Evolutionary conservation across 2,329 filamentous ascomycete species (phyloP).

Genomic region (Beauveria bassiana): DNA sequence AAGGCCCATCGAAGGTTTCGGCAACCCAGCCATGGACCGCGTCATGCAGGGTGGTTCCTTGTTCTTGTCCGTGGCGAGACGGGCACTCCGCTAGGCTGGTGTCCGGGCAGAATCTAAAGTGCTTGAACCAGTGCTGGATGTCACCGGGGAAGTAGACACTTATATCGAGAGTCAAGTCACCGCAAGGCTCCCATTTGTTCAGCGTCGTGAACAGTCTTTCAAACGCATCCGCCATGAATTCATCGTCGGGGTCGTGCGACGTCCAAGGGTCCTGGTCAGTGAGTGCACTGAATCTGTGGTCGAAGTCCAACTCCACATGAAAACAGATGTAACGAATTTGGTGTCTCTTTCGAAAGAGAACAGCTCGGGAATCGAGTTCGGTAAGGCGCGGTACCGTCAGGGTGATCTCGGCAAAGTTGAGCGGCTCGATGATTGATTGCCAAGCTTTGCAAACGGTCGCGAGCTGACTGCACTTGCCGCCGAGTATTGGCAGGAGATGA

Average conservation of each 20-base stretch:
- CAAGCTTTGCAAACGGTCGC: slow-evolving; percentile 15
- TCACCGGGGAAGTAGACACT: slow-evolving; percentile 27
- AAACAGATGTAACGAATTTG: slow-evolving; percentile 23
- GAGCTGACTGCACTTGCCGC: slow-evolving; percentile 3
- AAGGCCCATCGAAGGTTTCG: slow-evolving; percentile 27
- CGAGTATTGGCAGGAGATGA: background rate
- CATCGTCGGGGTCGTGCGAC: slow-evolving; percentile 17
- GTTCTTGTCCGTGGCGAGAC: slow-evolving; percentile 8
- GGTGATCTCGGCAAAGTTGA: slow-evolving; percentile 21
- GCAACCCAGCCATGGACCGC: slow-evolving; percentile 23
- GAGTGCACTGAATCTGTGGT: too few relatives aligned
- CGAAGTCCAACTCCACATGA: too few relatives aligned
- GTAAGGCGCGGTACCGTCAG: slow-evolving; percentile 13
- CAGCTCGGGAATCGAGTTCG: slow-evolving; percentile 11
- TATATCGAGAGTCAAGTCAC: slow-evolving; percentile 28
- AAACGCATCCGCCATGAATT: slow-evolving; percentile 22
- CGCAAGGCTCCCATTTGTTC: slow-evolving; percentile 24
- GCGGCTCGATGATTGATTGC: slow-evolving; percentile 19
- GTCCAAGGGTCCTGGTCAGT: background rate
- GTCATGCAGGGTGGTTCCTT: slow-evolving; percentile 18
- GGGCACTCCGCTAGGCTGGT: slow-evolving; percentile 11
- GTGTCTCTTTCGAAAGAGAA: slow-evolving; percentile 18
- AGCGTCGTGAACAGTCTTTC: slow-evolving; percentile 23
- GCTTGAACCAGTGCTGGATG: slow-evolving; percentile 28
- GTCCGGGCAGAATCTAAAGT: slow-evolving; percentile 20